Percentiles rank a stretch among this genome's conserved stretches.
These are phyloP conservation scores for Candida sithepensis DNA, from an alignment of 805 yeast genomes.

Conservation along the genomic window DNA sequence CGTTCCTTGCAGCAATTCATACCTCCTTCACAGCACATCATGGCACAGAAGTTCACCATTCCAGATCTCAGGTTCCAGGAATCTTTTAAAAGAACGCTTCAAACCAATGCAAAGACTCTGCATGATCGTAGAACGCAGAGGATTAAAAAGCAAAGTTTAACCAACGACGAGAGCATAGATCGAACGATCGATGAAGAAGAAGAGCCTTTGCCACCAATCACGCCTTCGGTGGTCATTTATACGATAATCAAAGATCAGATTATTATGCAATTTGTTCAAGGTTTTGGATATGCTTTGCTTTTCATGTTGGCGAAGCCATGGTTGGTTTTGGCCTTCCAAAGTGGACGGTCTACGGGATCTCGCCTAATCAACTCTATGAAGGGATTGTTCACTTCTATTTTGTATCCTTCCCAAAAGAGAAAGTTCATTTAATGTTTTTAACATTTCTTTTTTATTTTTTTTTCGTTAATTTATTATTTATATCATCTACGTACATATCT, in stretches of 20 bases:
- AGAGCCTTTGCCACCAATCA: conserved; percentile 26
- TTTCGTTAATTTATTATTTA: neutral
- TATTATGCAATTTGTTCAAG: conserved; percentile 55
- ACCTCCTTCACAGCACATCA: neutral
- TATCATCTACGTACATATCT: neutral
- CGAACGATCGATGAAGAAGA: no score
- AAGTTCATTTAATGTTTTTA: neutral
- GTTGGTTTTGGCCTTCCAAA: conserved; percentile 19
- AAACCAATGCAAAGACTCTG: conserved; percentile 18
- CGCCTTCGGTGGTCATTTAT: conserved; percentile 43
- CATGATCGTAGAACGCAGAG: neutral
- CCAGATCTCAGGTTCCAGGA: conserved; percentile 72
- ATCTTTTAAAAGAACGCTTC: conserved; percentile 45
- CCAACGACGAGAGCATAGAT: neutral
- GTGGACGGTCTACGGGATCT: conserved; percentile 24
- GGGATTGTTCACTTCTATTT: conserved; percentile 6
- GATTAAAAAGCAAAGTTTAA: neutral
- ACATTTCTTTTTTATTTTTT: neutral
- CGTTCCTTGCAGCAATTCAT: no score
- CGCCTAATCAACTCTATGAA: conserved; percentile 13
- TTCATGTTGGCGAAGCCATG: conserved; percentile 36
- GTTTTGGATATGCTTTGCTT: conserved; percentile 41
- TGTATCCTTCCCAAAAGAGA: conserved; percentile 7
- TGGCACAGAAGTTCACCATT: conserved; percentile 21
- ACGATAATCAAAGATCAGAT: conserved; percentile 52